These are phyloP conservation scores for Monotropa hypopitys DNA, from an alignment of 179 eudicot species.

Conservation along the genomic window DNA sequence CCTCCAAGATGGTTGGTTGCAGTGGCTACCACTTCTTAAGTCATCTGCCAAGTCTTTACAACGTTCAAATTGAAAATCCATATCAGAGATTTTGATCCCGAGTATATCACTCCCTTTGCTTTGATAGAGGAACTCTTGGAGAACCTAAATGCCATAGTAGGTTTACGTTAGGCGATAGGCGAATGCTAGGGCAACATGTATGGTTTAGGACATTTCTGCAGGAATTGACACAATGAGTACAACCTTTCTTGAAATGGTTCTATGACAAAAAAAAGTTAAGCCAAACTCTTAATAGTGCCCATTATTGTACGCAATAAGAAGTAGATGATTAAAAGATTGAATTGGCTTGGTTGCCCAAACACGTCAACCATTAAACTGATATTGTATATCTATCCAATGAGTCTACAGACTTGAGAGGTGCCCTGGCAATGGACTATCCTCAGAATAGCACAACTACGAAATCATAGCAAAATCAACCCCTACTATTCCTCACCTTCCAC, in stretches of 20 bases:
- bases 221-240: slow-evolving; percentile 1
- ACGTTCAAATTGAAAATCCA: slow-evolving; percentile 47
- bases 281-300: background rate
- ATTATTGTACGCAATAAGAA: background rate
- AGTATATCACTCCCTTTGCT: slow-evolving; percentile 47
- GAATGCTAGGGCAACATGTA: background rate
- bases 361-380: background rate
- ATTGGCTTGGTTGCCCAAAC: background rate
- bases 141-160: slow-evolving; percentile 34
- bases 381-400: background rate
- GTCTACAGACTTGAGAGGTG: background rate
- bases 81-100: slow-evolving; percentile 19
- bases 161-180: slow-evolving; percentile 3
- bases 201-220: background rate
- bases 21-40: slow-evolving; percentile 38
- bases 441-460: background rate
- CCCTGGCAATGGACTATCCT: background rate
- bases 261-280: background rate
- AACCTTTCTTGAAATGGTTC: background rate
- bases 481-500: slow-evolving; percentile 98
- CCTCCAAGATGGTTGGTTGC: slow-evolving; percentile 49
- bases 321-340: background rate
- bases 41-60: slow-evolving; percentile 50
- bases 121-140: slow-evolving; percentile 54
- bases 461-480: background rate